Evolutionary conservation across 2,329 filamentous ascomycete species (phyloP), one percentile per base, ranked within the genome.

Genomic region (Dissoconium aciculare): DNA sequence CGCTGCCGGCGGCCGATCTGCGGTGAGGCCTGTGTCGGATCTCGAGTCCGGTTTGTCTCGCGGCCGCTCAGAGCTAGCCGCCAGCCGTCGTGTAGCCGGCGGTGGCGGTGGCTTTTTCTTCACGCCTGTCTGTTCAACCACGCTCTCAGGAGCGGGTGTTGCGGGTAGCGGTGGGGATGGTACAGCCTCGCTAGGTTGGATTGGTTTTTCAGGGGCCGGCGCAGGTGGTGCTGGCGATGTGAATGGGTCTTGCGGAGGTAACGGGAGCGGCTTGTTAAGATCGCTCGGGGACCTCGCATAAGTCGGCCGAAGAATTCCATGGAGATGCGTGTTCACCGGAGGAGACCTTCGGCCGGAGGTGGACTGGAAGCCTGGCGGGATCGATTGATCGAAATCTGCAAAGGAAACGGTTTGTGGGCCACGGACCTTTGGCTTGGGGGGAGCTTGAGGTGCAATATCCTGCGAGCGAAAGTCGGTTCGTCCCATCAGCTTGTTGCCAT

Each of bases 361-460:
- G n/a, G 42, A 33, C 19, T 40, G 35, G 26, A 38, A 43, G 11
- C 29, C 37, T 6, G 38, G 36, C 25, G 49, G 45, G 11, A 53
- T 41, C 3, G 45, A 39, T 11, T 51, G 39, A 16, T 55, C 41
- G 40, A 52, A 54, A 16, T 50, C 48, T 16, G 39, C 47, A 36
- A 45, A 52, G 5, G 48, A 51, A 4, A 49, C 45, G 15, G 42
- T 56, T 49, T 46, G 54, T 32, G 45, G 57, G 45, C 30, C 61
- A 53, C 80, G 80, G 53, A 81, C 77, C 34, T 77, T 71, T 15
- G 75, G 81, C 46, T 69, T 81, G 3, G 78, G 78, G 4, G 77
- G 76, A 4, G 78, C 78, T 5, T 77, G 76, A 33, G 70, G 69
- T 51, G 69, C 71, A 41, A 26, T 51, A 73, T 74, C 26, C 58